phyloP scores from a whole-genome alignment of 139 green algal genomes.

The Coccomyxa sp. region DNA sequence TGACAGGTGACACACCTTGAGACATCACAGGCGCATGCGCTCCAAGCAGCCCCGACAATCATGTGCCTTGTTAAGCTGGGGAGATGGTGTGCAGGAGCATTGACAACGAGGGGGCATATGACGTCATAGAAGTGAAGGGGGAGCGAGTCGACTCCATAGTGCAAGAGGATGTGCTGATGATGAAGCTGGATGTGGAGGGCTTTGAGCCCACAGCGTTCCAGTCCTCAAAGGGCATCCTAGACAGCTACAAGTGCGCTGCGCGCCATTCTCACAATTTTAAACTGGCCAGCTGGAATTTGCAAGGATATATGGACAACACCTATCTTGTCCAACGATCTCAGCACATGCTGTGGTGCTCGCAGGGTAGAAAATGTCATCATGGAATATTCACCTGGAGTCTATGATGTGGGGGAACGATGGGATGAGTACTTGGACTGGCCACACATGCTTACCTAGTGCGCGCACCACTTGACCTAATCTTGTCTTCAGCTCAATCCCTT shows the following conservation, averaged over 20 bases:
- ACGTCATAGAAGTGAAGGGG: constrained; percentile 17
- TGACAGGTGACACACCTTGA: constrained; percentile 24
- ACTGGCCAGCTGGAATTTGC: too few relatives aligned
- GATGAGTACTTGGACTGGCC: constrained; percentile 20
- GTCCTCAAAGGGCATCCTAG: neutral
- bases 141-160: constrained; percentile 42
- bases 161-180: constrained; percentile 26
- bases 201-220: constrained; percentile 43
- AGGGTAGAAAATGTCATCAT: constrained; percentile 45
- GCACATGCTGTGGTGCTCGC: neutral
- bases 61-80: too few relatives aligned
- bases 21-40: neutral
- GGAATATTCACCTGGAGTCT: constrained; percentile 61
- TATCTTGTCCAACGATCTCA: too few relatives aligned
- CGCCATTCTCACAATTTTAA: too few relatives aligned
- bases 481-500: neutral
- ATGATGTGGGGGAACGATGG: constrained; percentile 12
- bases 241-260: constrained; percentile 2
- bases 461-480: neutral
- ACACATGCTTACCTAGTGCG: constrained; percentile 32
- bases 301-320: too few relatives aligned
- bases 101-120: constrained; percentile 32
- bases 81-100: constrained; percentile 15
- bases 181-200: constrained; percentile 74
- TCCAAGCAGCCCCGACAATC: too few relatives aligned